Conservation (phyloP, 2,329 filamentous ascomycete genomes). For the Colletotrichum sojae region DNA sequence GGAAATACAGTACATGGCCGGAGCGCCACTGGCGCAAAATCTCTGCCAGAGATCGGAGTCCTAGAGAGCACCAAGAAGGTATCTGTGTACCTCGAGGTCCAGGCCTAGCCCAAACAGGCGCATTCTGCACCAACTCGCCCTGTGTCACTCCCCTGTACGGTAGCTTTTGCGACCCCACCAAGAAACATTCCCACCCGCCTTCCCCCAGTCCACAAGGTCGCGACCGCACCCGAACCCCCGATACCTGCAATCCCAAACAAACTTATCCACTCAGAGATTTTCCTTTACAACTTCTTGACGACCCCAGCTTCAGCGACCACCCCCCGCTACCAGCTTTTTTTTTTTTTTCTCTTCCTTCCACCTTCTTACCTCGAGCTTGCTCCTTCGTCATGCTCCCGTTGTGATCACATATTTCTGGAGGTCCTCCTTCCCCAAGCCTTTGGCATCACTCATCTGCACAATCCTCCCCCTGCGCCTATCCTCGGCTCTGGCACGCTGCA, state of each 20-base stretch:
- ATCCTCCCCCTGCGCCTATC: slow-evolving; percentile 26
- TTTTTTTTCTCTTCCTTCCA: slow-evolving; percentile 8
- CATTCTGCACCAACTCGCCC: slow-evolving; percentile 12
- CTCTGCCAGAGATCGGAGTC: slow-evolving; percentile 31
- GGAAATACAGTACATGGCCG: slow-evolving; percentile 29
- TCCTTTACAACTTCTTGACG: slow-evolving; percentile 41
- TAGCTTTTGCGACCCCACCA: slow-evolving; percentile 28
- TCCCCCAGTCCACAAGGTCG: slow-evolving; percentile 32
- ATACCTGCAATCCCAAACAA: slow-evolving; percentile 40
- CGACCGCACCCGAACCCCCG: slow-evolving; percentile 37
- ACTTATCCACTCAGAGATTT: slow-evolving; percentile 42
- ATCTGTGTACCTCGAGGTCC: neutral
- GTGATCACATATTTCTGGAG: slow-evolving; percentile 37
- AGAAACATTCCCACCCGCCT: slow-evolving; percentile 31
- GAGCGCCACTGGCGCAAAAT: slow-evolving; percentile 32
- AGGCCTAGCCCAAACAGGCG: slow-evolving; percentile 27
- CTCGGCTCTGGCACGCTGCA: slow-evolving; percentile 34
- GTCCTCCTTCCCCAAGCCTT: slow-evolving; percentile 25
- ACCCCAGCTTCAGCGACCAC: slow-evolving; percentile 38
- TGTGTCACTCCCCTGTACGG: slow-evolving; percentile 17
- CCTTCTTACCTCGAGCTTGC: slow-evolving; percentile 20
- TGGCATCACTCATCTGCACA: slow-evolving; percentile 17
- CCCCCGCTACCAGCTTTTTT: slow-evolving; percentile 29
- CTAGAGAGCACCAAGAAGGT: slow-evolving; percentile 18
- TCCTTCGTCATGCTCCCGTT: slow-evolving; percentile 38